A percentile compares a stretch with the other conserved stretches of the same genome.
phyloP scores from a whole-genome alignment of 1,139 yeast species.

The Sugiyamaella japonica region DNA sequence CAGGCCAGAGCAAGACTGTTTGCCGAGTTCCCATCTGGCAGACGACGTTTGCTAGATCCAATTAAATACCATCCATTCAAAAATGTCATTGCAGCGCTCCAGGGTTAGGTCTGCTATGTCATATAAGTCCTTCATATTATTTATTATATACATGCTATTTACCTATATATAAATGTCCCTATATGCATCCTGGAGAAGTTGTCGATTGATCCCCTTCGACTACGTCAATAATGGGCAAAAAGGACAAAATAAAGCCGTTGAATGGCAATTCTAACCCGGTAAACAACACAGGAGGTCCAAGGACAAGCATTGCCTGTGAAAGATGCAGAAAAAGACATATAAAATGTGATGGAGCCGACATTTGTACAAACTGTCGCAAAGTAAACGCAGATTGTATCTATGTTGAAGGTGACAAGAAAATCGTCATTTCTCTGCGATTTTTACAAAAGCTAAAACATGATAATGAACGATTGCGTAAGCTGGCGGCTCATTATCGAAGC shows the following conservation, averaged over 20 bases:
- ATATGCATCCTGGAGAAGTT: background rate
- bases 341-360: conserved; percentile 79
- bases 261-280: background rate
- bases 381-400: conserved; percentile 69
- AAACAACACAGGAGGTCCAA: background rate
- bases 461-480: conserved; percentile 33
- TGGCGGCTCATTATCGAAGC: background rate
- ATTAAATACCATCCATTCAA: too few relatives aligned
- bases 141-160: too few relatives aligned
- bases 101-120: too few relatives aligned
- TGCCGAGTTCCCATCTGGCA: too few relatives aligned
- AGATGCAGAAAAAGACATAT: conserved; percentile 75
- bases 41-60: too few relatives aligned
- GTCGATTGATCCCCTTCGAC: background rate
- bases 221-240: conserved; percentile 1
- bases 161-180: too few relatives aligned
- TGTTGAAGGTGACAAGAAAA: conserved; percentile 72
- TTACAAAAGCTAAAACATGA: conserved; percentile 66
- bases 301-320: conserved; percentile 47
- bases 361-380: conserved; percentile 64
- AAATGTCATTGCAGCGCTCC: too few relatives aligned
- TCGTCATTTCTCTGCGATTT: conserved; percentile 75
- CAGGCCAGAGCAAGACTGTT: too few relatives aligned
- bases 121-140: too few relatives aligned
- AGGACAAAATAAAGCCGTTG: background rate